A percentile compares a stretch with the other conserved stretches of the same genome.
Evolutionary conservation across 139 green algal genomes (phyloP).

Genomic region (Chlorella sp.): DNA sequence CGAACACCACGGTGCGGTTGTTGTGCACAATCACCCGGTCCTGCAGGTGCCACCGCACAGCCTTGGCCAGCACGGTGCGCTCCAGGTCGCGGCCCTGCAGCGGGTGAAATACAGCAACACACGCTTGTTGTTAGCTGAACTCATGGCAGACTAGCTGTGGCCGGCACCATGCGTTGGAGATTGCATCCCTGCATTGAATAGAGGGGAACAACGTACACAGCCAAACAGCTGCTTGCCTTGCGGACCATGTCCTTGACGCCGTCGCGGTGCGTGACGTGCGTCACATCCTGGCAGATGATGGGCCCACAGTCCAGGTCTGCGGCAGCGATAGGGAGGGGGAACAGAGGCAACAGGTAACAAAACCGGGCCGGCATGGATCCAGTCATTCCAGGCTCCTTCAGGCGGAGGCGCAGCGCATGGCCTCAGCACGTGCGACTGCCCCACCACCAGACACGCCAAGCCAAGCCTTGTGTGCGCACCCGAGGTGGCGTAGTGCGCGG

Average conservation of each 20-base stretch:
- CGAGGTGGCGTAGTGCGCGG: constrained; percentile 83
- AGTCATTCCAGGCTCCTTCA: too few relatives aligned
- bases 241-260: constrained; percentile 68
- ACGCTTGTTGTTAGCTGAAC: too few relatives aligned
- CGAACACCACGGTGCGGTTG: constrained; percentile 86
- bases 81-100: constrained; percentile 75
- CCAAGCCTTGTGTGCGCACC: not conserved
- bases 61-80: constrained; percentile 77
- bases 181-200: constrained; percentile 64
- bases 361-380: too few relatives aligned
- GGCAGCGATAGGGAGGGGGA: too few relatives aligned
- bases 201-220: too few relatives aligned
- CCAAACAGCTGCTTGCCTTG: not conserved
- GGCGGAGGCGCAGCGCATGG: too few relatives aligned
- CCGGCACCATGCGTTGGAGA: constrained; percentile 82
- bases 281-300: constrained; percentile 80
- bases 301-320: constrained; percentile 65
- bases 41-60: constrained; percentile 76
- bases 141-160: constrained; percentile 3
- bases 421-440: too few relatives aligned
- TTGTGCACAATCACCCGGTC: constrained; percentile 77
- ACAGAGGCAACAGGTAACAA: too few relatives aligned
- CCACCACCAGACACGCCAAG: not conserved
- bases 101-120: too few relatives aligned
- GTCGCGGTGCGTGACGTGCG: constrained; percentile 79